These are phyloP conservation scores for Macaranga tanarius DNA, from an alignment of 441 rosid genomes.

Conservation along the genomic window DNA sequence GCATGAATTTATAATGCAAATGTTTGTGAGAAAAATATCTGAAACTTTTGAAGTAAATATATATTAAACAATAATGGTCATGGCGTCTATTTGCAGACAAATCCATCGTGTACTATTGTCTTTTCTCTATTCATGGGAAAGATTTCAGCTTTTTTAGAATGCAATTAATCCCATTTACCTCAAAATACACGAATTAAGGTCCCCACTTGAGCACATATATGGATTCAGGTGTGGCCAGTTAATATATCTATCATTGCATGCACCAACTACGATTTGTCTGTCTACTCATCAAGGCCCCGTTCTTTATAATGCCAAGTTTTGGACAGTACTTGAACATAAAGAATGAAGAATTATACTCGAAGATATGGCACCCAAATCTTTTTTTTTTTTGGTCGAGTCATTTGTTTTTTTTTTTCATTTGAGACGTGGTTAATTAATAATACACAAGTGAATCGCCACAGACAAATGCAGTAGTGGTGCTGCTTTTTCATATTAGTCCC, in stretches of 20 bases:
- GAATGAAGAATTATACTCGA: not conserved
- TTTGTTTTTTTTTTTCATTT: not conserved
- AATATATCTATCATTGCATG: not conserved
- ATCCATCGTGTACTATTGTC: conserved; percentile 29
- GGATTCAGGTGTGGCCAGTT: not conserved
- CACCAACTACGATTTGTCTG: conserved; percentile 10
- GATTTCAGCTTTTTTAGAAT: not conserved
- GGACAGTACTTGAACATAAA: not conserved
- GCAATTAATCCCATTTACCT: not conserved
- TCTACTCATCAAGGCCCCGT: not conserved
- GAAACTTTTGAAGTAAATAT: conserved; percentile 1
- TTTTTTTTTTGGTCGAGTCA: not conserved
- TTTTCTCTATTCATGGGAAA: not conserved
- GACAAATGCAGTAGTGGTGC: not conserved
- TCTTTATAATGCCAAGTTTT: not conserved
- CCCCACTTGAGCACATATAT: conserved; percentile 21
- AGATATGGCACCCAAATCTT: not conserved
- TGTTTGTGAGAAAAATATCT: conserved; percentile 1
- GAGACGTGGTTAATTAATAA: not conserved
- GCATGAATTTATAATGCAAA: conserved; percentile 19
- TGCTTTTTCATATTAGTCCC: conserved; percentile 9
- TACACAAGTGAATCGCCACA: conserved; percentile 14
- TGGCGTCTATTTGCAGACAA: conserved; percentile 25
- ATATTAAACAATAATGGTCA: conserved; percentile 7
- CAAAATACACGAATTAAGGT: conserved; percentile 4